These are phyloP conservation scores for Phytophthora constricta DNA, from an alignment of 352 stramenopile species.

Conservation along the genomic window DNA sequence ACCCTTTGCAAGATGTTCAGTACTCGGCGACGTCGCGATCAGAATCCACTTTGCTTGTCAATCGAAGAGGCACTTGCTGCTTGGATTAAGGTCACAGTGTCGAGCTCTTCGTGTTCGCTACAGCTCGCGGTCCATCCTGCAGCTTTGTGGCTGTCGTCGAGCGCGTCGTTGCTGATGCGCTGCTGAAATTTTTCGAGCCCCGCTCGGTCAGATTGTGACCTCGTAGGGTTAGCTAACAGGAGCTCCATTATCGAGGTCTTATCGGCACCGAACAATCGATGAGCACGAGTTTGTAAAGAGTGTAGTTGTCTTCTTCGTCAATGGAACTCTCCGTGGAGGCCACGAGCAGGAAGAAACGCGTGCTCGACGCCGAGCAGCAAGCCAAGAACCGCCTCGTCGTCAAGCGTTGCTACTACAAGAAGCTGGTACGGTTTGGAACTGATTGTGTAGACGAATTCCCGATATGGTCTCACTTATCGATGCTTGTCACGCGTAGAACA, in stretches of 20 bases:
- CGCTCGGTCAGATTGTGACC: background rate
- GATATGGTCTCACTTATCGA: slow-evolving; percentile 16
- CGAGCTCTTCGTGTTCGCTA: background rate
- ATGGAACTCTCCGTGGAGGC: slow-evolving; percentile 16
- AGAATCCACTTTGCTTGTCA: slow-evolving; percentile 34
- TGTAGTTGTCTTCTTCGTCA: no score
- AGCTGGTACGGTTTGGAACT: slow-evolving; percentile 62
- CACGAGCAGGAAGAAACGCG: slow-evolving; percentile 12
- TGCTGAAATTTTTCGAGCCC: background rate
- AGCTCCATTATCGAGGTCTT: background rate
- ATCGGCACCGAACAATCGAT: slow-evolving; percentile 16
- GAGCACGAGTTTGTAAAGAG: background rate
- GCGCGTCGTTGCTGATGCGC: slow-evolving; percentile 2
- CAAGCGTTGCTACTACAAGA: slow-evolving; percentile 55
- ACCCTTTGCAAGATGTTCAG: no score
- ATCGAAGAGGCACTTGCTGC: slow-evolving; percentile 25
- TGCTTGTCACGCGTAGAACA: slow-evolving; percentile 44
- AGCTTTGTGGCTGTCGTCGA: slow-evolving; percentile 18
- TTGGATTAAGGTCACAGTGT: slow-evolving; percentile 23
- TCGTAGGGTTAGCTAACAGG: slow-evolving; percentile 30
- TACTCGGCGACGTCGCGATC: background rate
- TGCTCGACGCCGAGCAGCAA: slow-evolving; percentile 43
- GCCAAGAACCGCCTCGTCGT: slow-evolving; percentile 64
- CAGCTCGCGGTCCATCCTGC: no score
- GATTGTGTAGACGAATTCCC: no score